These are phyloP conservation scores for Thielaviopsis cerberus DNA, from an alignment of 2,329 filamentous ascomycete species.

Conservation along the genomic window DNA sequence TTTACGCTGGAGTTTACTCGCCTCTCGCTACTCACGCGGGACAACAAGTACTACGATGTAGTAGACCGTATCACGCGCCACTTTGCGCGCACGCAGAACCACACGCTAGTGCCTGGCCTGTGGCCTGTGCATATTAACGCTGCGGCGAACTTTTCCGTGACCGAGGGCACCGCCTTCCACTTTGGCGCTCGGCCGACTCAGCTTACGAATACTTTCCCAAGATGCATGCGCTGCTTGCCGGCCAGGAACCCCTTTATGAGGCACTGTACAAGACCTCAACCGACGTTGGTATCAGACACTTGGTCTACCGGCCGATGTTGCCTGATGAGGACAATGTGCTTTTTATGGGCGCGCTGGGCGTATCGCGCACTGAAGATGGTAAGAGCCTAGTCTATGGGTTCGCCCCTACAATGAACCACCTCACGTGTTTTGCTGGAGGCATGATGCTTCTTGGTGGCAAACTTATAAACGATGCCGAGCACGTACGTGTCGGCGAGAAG, in stretches of 20 bases:
- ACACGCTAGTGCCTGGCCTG: slow-evolving; percentile 40
- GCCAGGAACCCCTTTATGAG: slow-evolving; percentile 24
- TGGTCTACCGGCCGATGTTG: slow-evolving; percentile 51
- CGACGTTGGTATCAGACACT: slow-evolving; percentile 37
- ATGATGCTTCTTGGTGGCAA: slow-evolving; percentile 44
- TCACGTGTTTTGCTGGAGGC: slow-evolving; percentile 47
- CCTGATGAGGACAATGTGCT: slow-evolving; percentile 40
- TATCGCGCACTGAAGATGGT: slow-evolving; percentile 14
- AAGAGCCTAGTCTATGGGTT: slow-evolving; percentile 18
- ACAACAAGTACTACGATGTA: slow-evolving; percentile 43
- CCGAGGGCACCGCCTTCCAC: slow-evolving; percentile 26
- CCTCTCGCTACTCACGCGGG: slow-evolving; percentile 42
- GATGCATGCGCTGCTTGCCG: slow-evolving; percentile 46
- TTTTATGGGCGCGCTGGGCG: slow-evolving; percentile 35
- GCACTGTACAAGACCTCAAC: slow-evolving; percentile 28
- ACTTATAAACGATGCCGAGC: slow-evolving; percentile 33
- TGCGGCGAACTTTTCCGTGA: slow-evolving; percentile 29
- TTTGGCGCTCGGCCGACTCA: slow-evolving; percentile 39
- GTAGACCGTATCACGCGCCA: slow-evolving; percentile 37
- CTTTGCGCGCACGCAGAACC: slow-evolving; percentile 33
- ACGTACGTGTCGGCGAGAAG: slow-evolving; percentile 37
- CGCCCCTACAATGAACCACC: slow-evolving; percentile 30
- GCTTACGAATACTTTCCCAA: slow-evolving; percentile 49
- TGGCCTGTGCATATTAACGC: slow-evolving; percentile 40
- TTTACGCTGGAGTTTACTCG: slow-evolving; percentile 44